Base-by-base conservation (phyloP, 2,329 filamentous ascomycete species). In the Domatiomyces globalis region DNA sequence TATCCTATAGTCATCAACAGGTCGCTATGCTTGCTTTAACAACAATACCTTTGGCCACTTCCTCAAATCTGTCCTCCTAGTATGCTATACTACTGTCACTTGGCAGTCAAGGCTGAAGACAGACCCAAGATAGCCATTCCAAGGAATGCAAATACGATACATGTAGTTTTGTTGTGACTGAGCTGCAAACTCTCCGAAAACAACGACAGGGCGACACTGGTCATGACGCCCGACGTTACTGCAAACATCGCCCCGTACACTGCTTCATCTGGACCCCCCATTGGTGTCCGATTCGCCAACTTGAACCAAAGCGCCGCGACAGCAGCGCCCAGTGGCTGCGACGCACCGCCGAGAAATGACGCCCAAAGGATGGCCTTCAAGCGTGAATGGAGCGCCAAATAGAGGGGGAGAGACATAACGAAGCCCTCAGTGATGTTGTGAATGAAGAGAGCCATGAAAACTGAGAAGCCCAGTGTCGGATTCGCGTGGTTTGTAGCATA, bases 381-480 rank as follows among this genome's bases (percentile, higher is more conserved):
- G 45, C 88, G 83, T 53, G 82, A 90, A 55, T 83, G 78, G 29
- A 95, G 78, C 1, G 92, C 92, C 62, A 98, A 85, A 67, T 94
- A 98, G 0, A 98, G 74, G 0, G 92, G 92, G 0, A 98, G 71
- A 0, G 88, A 87, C 77, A 98, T 84, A 55, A 89, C 87, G 65
- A 96, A 96, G 1, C 92, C 92, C 70, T 98, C 92, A 25, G 87
- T 89, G 62, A 98, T 94, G 70, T 96, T 98, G 75, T 98, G 92
- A 53, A 98, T 90, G 64, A 95, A 95, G 6, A 98, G 77, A 0
- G 92, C 90, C 67, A 96, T 79, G 70, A 98, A 98, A 50, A 98
- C 87, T 49, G 86, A 85, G 67, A 95, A 81, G 18, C 92, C 92
- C 0, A 98, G 79, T 0, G 78, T 74, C 0, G 92, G 89, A 65